Evolutionary conservation across 148 eudicot genomes (phyloP).

Genomic region (Bassia scoparia): DNA sequence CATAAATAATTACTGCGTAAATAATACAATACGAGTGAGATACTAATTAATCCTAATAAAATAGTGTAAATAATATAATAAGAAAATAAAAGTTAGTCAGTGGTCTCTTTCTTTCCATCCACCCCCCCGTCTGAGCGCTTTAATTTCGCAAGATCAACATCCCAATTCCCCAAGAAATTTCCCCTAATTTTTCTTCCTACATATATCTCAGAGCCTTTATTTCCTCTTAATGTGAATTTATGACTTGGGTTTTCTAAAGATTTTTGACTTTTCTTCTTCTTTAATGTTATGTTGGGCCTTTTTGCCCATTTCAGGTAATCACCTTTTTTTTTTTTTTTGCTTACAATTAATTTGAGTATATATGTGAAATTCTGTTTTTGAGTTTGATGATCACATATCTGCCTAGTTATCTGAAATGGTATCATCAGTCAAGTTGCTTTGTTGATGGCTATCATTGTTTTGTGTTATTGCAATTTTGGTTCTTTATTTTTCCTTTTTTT

Average conservation of each 20-base stretch:
- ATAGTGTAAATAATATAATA: too few species aligned
- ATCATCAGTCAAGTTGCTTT: slow-evolving; percentile 4
- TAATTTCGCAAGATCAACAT: too few species aligned
- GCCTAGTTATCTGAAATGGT: slow-evolving; percentile 20
- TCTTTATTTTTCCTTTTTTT: background rate
- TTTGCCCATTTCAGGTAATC: slow-evolving; percentile 21
- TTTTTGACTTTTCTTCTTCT: slow-evolving; percentile 19
- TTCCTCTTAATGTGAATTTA: slow-evolving; percentile 15
- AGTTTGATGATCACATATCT: slow-evolving; percentile 3
- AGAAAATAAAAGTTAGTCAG: too few species aligned
- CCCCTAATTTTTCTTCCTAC: slow-evolving; percentile 23
- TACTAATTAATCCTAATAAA: too few species aligned
- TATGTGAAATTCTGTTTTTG: background rate
- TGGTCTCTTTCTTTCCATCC: too few species aligned
- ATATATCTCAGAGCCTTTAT: slow-evolving; percentile 19
- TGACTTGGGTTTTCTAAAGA: slow-evolving; percentile 38
- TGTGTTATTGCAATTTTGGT: background rate
- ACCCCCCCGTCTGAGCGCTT: too few species aligned
- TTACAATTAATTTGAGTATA: background rate
- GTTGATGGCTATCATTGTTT: slow-evolving; percentile 13
- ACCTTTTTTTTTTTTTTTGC: background rate
- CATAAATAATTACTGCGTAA: too few species aligned
- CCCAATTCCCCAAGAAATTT: slow-evolving; percentile 4
- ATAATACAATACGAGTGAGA: too few species aligned
- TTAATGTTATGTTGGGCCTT: slow-evolving; percentile 3